Base-by-base conservation (phyloP, 2,329 filamentous ascomycete genomes). In the Metarhizium robertsii region DNA sequence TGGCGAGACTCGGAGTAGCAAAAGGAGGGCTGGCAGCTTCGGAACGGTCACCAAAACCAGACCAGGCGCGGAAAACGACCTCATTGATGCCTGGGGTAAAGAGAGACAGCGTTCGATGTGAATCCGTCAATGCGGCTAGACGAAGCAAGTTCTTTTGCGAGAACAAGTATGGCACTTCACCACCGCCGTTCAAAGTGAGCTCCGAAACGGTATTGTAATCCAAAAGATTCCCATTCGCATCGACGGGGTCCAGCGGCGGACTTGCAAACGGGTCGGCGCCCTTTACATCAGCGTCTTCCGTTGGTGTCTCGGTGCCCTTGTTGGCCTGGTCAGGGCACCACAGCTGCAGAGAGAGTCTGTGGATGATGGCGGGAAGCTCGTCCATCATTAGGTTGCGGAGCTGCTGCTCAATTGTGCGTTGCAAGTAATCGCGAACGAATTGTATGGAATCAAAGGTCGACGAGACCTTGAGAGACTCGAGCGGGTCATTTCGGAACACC, bases 391-490 rank as follows among this genome's bases (percentile, higher is more conserved):
- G 69, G 54, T 92, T 90, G 34, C 94, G 86, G 58, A 99, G 74
- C 71, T 97, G 94, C 53, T 84, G 88, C 73, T 99, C 94, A 64
- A 99, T 99, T 58, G 92, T 95, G 69, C 90, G 88, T 68, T 99
- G 94, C 55, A 99, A 76, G 70, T 97, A 97, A 71, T 99, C 92
- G 62, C 94, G 87, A 59, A 99, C 94, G 67, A 99, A 99, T 48
- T 94, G 92, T 65, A 99, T 99, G 13, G 92, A 96, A 75, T 99
- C 94, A 71, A 99, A 99, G 48, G 94, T 99, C 62, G 92, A 97
- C 1, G 92, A 97, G 61, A 99, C 94, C 75, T 96, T 97, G 66
- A 99, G 84, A 4, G 92, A 96, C 69, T 99, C 94, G 59, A 99
- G 84, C 4, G 94, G 94, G 69, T 99, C 94, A 80, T 99, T 97